Evolutionary conservation across 306 rosid species (phyloP).

Genomic region (Medicago lupulina): DNA sequence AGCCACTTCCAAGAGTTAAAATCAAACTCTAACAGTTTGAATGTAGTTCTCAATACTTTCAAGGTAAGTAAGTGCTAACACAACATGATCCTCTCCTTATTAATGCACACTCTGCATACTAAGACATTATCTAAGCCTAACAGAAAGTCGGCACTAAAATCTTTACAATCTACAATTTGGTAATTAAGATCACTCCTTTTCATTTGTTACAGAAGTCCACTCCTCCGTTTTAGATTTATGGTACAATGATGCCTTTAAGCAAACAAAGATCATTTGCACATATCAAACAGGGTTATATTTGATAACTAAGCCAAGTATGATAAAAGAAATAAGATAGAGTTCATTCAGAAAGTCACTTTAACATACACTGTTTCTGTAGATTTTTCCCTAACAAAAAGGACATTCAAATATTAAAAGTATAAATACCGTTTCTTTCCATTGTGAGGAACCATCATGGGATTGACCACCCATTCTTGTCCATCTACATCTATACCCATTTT

Average conservation of each 20-base stretch:
- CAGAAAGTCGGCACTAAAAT: conserved; percentile 12
- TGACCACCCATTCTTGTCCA: conserved; percentile 98
- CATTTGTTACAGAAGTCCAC: conserved; percentile 4
- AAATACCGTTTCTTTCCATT: conserved; percentile 96
- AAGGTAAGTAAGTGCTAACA: conserved; percentile 15
- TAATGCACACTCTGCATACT: conserved; percentile 14
- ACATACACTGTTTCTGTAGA: conserved; percentile 33
- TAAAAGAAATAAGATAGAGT: conserved; percentile 18
- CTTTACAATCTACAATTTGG: conserved; percentile 21
- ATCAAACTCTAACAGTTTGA: conserved; percentile 19
- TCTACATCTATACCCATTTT: conserved; percentile 95
- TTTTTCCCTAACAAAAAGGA: conserved; percentile 26
- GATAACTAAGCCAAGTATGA: conserved; percentile 22
- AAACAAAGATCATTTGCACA: conserved; percentile 18
- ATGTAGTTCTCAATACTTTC: conserved; percentile 37
- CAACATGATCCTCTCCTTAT: conserved; percentile 14
- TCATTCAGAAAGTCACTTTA: conserved; percentile 28
- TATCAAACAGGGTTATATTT: conserved; percentile 9
- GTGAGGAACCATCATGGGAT: conserved; percentile 73
- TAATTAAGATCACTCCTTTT: conserved; percentile 32
- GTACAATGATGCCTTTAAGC: conserved; percentile 21
- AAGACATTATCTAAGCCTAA: conserved; percentile 31
- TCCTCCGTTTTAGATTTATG: background rate
- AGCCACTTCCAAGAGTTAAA: conserved; percentile 9
- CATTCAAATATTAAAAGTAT: conserved; percentile 35